These are phyloP conservation scores for Platanthera zijinensis DNA, from an alignment of 106 monocot genomes.

Conservation along the genomic window DNA sequence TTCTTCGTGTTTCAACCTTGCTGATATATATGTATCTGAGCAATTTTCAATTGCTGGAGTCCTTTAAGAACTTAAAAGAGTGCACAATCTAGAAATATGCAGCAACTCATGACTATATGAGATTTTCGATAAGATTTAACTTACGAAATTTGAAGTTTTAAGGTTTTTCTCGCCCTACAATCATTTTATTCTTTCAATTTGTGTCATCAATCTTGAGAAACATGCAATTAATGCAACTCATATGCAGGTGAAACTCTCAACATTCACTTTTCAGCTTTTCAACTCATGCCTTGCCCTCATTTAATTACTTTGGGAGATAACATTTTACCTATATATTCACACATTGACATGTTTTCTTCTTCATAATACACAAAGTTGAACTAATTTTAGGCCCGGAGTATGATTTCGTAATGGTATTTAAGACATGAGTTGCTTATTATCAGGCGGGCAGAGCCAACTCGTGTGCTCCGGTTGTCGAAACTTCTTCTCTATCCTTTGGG, in stretches of 20 bases:
- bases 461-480: conserved; percentile 86
- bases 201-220: neutral
- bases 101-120: neutral
- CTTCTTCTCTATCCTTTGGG: conserved; percentile 76
- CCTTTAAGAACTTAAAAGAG: neutral
- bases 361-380: neutral
- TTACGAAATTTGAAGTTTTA: neutral
- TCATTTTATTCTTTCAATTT: neutral
- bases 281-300: neutral
- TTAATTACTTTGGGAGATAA: neutral
- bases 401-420: neutral
- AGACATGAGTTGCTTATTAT: neutral
- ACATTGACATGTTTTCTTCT: neutral
- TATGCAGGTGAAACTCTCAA: neutral
- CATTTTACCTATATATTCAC: neutral
- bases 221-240: neutral
- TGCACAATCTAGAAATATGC: neutral
- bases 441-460: conserved; percentile 77
- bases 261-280: neutral
- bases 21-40: neutral
- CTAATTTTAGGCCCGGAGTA: neutral
- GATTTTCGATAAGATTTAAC: neutral
- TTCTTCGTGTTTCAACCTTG: neutral
- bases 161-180: neutral
- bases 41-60: neutral